Conservation (phyloP, 768 basidiomycete species). For the Leccinellum rugosiceps region DNA sequence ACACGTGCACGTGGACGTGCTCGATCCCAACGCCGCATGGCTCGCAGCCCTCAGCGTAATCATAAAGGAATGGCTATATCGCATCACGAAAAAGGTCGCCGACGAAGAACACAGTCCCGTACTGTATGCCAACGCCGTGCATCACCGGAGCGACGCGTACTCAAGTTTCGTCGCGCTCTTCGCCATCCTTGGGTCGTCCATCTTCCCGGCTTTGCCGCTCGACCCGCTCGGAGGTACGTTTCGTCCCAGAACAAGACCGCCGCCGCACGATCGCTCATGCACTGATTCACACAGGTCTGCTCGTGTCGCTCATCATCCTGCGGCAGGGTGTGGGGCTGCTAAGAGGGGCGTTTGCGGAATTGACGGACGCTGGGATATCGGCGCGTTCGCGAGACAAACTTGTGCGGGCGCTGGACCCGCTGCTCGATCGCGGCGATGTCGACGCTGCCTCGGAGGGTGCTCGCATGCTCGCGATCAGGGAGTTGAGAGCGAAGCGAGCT, state of each 20-base stretch:
- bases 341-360: slow-evolving; percentile 68
- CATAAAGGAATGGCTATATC: slow-evolving; percentile 90
- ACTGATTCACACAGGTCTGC: slow-evolving; percentile 48
- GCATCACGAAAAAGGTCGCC: slow-evolving; percentile 85
- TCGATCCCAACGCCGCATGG: slow-evolving; percentile 97
- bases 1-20: slow-evolving; percentile 50
- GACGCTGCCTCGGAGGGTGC: slow-evolving; percentile 13
- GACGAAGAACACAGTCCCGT: slow-evolving; percentile 90
- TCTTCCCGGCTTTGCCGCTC: slow-evolving; percentile 80
- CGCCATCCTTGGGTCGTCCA: slow-evolving; percentile 88
- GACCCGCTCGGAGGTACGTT: slow-evolving; percentile 88
- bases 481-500: slow-evolving; percentile 70
- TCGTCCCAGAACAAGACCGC: neutral
- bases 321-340: slow-evolving; percentile 71
- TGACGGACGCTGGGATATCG: slow-evolving; percentile 82
- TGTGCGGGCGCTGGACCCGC: slow-evolving; percentile 53
- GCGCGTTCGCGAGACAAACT: slow-evolving; percentile 49
- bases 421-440: slow-evolving; percentile 36
- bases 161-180: slow-evolving; percentile 88
- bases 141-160: slow-evolving; percentile 97
- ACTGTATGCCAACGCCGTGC: slow-evolving; percentile 91
- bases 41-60: slow-evolving; percentile 81
- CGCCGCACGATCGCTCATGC: slow-evolving; percentile 2
- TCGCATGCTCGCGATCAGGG: slow-evolving; percentile 43
- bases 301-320: slow-evolving; percentile 89